A percentile compares a stretch with the other conserved stretches of the same genome.
Conservation (phyloP, 345 rosid species). For the Kandelia obovata region DNA sequence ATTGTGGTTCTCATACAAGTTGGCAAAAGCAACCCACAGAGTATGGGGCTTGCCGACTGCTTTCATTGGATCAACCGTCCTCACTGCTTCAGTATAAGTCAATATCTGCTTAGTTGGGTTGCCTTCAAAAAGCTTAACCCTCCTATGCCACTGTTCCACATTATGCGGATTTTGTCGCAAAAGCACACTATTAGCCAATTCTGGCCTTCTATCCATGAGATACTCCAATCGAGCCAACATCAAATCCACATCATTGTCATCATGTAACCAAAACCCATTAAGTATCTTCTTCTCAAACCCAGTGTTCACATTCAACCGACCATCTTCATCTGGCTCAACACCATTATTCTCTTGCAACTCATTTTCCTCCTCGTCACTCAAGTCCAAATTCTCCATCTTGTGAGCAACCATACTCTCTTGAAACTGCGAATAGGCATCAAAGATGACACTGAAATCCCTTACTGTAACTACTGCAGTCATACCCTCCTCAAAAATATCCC, state of each 20-base stretch:
- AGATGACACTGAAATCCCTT: conserved; percentile 88
- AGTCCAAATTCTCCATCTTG: conserved; percentile 65
- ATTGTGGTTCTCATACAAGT: conserved; percentile 76
- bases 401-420: conserved; percentile 73
- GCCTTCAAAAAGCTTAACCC: conserved; percentile 88
- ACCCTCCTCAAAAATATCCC: conserved; percentile 94
- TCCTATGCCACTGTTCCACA: conserved; percentile 96
- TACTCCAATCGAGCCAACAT: conserved; percentile 78
- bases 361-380: conserved; percentile 60
- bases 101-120: conserved; percentile 85
- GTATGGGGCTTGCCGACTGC: conserved; percentile 99
- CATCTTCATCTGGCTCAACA: conserved; percentile 53
- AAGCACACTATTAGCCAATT: conserved; percentile 88
- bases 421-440: conserved; percentile 76
- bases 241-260: conserved; percentile 79
- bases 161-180: conserved; percentile 95
- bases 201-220: conserved; percentile 82
- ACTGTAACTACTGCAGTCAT: conserved; percentile 92
- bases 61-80: conserved; percentile 92
- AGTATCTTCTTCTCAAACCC: conserved; percentile 79
- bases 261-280: conserved; percentile 80
- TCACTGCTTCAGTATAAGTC: conserved; percentile 93
- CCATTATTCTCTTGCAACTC: conserved; percentile 39
- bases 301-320: conserved; percentile 50
- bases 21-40: conserved; percentile 87